Conservation (phyloP, 345 rosid genomes). For the Eucalyptus dawsonii region DNA sequence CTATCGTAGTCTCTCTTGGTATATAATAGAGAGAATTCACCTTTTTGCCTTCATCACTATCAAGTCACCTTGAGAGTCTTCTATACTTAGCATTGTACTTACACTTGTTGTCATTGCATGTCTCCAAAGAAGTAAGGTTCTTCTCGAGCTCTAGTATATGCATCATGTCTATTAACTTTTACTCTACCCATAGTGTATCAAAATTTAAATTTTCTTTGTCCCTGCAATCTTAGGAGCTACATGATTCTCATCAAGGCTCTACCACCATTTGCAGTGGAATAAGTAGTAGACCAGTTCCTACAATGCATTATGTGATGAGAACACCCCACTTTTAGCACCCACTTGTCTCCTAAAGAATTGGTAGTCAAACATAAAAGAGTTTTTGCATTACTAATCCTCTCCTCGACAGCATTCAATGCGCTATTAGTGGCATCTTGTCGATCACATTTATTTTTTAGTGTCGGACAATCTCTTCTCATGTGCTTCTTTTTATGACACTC, state of each 20-base stretch:
- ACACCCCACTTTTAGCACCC: not conserved
- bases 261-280: not conserved
- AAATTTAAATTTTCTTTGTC: not conserved
- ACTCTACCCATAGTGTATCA: not conserved
- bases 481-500: not conserved
- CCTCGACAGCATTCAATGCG: not conserved
- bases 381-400: not conserved
- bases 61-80: not conserved
- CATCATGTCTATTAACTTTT: not conserved
- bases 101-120: not conserved
- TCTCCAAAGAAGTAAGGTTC: not conserved
- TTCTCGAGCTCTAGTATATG: not conserved
- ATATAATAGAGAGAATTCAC: not conserved
- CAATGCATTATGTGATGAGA: not conserved
- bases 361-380: not conserved
- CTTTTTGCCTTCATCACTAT: not conserved
- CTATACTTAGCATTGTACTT: not conserved
- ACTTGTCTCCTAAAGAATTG: not conserved
- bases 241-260: not conserved
- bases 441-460: not conserved
- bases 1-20: not conserved
- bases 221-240: not conserved
- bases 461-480: not conserved
- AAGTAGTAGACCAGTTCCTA: not conserved
- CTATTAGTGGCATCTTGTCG: not conserved